These are phyloP conservation scores for Phytophthora pseudosyringae DNA, from an alignment of 352 stramenopile genomes.

Conservation along the genomic window DNA sequence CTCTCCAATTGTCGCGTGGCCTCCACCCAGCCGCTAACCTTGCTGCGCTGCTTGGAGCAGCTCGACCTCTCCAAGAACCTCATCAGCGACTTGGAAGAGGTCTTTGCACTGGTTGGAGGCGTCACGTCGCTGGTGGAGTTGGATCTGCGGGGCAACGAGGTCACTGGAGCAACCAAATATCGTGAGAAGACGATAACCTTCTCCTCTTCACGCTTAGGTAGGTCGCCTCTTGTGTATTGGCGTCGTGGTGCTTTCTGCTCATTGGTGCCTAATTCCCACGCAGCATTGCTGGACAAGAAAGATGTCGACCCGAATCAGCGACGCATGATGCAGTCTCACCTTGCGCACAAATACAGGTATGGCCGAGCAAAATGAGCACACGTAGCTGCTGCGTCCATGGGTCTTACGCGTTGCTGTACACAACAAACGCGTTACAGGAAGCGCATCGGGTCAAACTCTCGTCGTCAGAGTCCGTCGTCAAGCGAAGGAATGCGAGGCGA, in stretches of 20 bases:
- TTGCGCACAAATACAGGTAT: slow-evolving; percentile 78
- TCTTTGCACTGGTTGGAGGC: slow-evolving; percentile 61
- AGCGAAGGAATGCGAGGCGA: slow-evolving; percentile 13
- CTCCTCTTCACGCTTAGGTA: slow-evolving; percentile 62
- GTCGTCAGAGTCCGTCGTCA: slow-evolving; percentile 8
- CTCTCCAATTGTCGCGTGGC: slow-evolving; percentile 63
- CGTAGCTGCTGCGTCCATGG: neutral
- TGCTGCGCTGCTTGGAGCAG: slow-evolving; percentile 54
- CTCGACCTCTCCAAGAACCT: slow-evolving; percentile 74
- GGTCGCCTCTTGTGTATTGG: neutral
- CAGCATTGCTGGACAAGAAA: slow-evolving; percentile 77
- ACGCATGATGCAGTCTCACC: slow-evolving; percentile 81
- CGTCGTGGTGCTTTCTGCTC: neutral
- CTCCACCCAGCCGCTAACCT: slow-evolving; percentile 30
- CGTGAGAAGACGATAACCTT: slow-evolving; percentile 80
- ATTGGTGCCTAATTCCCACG: slow-evolving; percentile 2
- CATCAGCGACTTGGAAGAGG: slow-evolving; percentile 68
- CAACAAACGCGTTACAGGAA: slow-evolving; percentile 38
- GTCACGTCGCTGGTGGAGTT: slow-evolving; percentile 60
- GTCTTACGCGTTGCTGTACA: neutral
- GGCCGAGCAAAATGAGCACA: neutral
- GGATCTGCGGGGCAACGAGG: slow-evolving; percentile 64
- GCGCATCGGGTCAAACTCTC: slow-evolving; percentile 16
- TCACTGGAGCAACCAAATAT: slow-evolving; percentile 63
- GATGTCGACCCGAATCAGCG: slow-evolving; percentile 74